Percentiles rank a stretch among this genome's conserved stretches.
Evolutionary conservation across 2,329 filamentous ascomycete species (phyloP).

Genomic region (Penicillium sp.): DNA sequence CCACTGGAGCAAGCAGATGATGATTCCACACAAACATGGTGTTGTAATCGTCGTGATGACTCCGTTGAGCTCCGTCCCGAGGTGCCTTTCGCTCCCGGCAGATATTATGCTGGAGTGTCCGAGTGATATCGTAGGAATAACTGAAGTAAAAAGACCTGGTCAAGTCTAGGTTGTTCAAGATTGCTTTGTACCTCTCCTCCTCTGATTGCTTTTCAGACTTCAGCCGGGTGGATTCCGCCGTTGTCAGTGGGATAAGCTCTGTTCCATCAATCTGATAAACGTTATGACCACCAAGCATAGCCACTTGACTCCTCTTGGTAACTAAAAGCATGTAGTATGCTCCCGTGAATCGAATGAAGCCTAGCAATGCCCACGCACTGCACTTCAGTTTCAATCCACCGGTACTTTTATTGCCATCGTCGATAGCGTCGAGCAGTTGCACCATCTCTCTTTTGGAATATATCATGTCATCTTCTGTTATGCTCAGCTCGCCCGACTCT

Average conservation of each 20-base stretch:
- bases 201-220: conserved; percentile 83
- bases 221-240: conserved; percentile 62
- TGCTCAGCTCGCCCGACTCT: conserved; percentile 72
- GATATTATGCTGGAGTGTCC: conserved; percentile 89
- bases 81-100: conserved; percentile 72
- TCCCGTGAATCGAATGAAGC: conserved; percentile 94
- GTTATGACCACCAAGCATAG: conserved; percentile 93
- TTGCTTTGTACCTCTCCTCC: conserved; percentile 82
- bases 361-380: conserved; percentile 88
- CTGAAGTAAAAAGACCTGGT: conserved; percentile 96
- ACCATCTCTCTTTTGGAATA: conserved; percentile 93
- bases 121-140: conserved; percentile 94
- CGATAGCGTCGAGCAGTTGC: conserved; percentile 86
- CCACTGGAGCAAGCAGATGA: conserved; percentile 76
- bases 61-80: conserved; percentile 60
- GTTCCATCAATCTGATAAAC: conserved; percentile 94
- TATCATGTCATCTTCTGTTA: conserved; percentile 91
- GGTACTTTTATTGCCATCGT: conserved; percentile 87
- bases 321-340: conserved; percentile 97
- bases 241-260: conserved; percentile 82
- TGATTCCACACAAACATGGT: conserved; percentile 99
- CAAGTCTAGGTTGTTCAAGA: conserved; percentile 86
- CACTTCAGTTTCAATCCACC: conserved; percentile 87
- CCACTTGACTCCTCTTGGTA: conserved; percentile 92
- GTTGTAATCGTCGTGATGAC: conserved; percentile 76